Base-by-base conservation (phyloP, 345 rosid genomes). In the Eucalyptus pauciflora region DNA sequence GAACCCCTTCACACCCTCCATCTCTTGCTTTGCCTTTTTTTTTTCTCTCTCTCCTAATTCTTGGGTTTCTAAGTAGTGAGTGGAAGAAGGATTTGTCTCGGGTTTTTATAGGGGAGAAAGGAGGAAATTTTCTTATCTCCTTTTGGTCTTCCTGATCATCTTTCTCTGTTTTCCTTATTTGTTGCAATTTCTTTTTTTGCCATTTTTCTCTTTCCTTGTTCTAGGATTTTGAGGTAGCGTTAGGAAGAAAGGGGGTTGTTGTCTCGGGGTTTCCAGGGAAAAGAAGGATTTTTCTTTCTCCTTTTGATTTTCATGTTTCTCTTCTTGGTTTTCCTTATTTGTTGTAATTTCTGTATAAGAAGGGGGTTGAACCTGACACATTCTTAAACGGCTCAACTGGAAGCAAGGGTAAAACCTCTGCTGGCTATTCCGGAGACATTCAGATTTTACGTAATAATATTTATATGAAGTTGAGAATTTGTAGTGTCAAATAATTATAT, bases 1-100 rank as follows among this genome's bases (percentile, higher is more conserved):
- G 14, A 96, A 89, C 4, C 93, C 93, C 87, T 89, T 95, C 90
- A 96, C 98, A 89, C 95, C 98, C 87, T 95, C 92, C 97, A 97
- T 97, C 89, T 89, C 92, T 87, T 92, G 94, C 88, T 92, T 91
- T 9, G 93, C 91, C 96, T 93, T 94, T 67, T 43, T 51, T 9
- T 41, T 41, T 1, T 49, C 48, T 22, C 52, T 41, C 9, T 64
- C 16, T n/a, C 86, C 45, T 85, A 64, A 37, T 67, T 80, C 88
- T 45, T 79, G 92, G 43, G 69, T 62, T 29, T 27, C 69, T 29
- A 62, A 29, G 69, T 62, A 62, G 69, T 29, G 69, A 62, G 31
- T 11, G 69, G 69, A 62, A 62, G 69, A 62, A 27, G 69, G 69
- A 62, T 29, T 13, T 29, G 31, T 62, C 69, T 62, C 4, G 16